Conservation (phyloP, 164 flowering plant genomes). For the Magnolia kwangsiensis region DNA sequence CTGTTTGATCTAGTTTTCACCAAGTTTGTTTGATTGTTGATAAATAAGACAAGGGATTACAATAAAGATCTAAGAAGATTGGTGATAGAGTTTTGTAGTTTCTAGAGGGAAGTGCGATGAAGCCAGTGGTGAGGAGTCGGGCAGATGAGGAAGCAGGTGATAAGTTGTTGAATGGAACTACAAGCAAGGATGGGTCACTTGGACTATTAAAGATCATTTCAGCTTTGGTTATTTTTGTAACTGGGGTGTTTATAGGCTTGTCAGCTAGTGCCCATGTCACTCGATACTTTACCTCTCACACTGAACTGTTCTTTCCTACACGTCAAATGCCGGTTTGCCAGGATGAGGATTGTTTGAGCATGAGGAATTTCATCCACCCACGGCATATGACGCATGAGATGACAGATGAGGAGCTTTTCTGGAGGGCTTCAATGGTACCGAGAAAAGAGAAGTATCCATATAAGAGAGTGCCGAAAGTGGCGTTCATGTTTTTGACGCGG, state of each 20-base stretch:
- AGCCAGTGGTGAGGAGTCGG: conserved; percentile 7
- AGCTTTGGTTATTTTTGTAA: conserved; percentile 25
- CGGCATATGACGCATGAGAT: conserved; percentile 21
- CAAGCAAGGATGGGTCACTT: conserved; percentile 20
- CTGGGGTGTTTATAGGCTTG: conserved; percentile 31
- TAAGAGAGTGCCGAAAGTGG: conserved; percentile 32
- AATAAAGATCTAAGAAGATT: not conserved
- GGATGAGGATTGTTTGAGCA: conserved; percentile 19
- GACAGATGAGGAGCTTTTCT: conserved; percentile 31
- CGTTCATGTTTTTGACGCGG: conserved; percentile 35
- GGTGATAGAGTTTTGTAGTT: not conserved
- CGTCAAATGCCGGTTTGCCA: not conserved
- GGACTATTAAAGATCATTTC: conserved; percentile 26
- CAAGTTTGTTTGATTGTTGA: not conserved
- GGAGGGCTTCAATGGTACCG: conserved; percentile 41
- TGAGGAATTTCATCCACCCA: conserved; percentile 20
- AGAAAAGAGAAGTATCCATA: conserved; percentile 26
- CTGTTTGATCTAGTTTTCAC: not conserved
- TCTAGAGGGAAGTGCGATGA: conserved; percentile 16
- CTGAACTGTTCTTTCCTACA: conserved; percentile 22
- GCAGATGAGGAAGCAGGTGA: conserved; percentile 23
- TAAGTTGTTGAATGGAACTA: conserved; percentile 3
- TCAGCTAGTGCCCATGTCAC: conserved; percentile 23
- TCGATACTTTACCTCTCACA: conserved; percentile 13
- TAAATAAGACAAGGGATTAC: not conserved